A percentile compares a stretch with the other conserved stretches of the same genome.
These are phyloP conservation scores for Marchantia paleacea DNA, from an alignment of 225 moss, liverwort and hornwort species.

Conservation along the genomic window DNA sequence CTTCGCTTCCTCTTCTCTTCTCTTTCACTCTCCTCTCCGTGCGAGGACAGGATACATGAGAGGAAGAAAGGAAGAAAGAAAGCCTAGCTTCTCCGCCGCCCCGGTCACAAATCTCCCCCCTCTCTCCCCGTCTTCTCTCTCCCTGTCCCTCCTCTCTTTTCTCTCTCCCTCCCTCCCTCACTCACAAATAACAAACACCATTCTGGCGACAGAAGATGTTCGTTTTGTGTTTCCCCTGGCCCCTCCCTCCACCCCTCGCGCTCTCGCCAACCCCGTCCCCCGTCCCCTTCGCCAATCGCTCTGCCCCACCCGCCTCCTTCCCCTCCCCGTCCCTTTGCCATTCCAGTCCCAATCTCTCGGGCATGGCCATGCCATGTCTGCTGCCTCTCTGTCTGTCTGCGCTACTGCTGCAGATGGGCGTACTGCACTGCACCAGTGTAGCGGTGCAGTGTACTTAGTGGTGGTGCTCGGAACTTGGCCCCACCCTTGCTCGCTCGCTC, in stretches of 20 bases:
- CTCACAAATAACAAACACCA: neutral
- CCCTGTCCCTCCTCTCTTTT: neutral
- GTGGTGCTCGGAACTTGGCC: neutral
- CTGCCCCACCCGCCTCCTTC: neutral
- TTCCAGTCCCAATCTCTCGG: constrained; percentile 14
- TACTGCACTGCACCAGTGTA: neutral
- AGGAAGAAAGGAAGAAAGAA: constrained; percentile 4
- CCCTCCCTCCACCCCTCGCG: neutral
- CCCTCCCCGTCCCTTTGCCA: neutral
- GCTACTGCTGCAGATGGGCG: constrained; percentile 1
- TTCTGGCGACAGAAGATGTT: constrained; percentile 7
- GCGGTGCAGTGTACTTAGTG: constrained; percentile 18
- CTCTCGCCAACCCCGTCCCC: neutral
- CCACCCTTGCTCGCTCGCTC: neutral
- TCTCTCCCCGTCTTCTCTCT: neutral
- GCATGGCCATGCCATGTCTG: constrained; percentile 18
- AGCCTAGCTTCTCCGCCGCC: constrained; percentile 4
- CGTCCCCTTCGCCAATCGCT: neutral
- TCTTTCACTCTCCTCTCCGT: neutral
- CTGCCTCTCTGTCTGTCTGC: constrained; percentile 20
- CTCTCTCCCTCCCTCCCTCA: neutral
- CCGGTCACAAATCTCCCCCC: constrained; percentile 3
- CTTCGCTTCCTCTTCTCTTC: neutral
- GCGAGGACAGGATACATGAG: neutral
- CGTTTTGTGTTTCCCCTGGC: neutral